These are phyloP conservation scores for Populus ilicifolia DNA, from an alignment of 345 rosid species.

Conservation along the genomic window DNA sequence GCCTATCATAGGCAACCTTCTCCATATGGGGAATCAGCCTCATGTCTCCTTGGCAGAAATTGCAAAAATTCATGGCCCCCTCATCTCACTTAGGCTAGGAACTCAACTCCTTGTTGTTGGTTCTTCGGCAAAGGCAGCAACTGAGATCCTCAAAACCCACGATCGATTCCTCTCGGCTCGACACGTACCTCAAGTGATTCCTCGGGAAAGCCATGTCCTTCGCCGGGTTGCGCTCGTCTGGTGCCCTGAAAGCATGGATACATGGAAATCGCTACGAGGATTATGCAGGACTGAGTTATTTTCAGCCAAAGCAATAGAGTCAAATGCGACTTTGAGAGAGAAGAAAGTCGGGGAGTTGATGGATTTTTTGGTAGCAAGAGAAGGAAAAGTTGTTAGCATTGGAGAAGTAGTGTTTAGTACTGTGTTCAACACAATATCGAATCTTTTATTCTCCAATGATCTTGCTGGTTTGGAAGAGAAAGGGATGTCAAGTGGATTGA, in stretches of 20 bases:
- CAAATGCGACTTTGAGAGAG: constrained; percentile 9
- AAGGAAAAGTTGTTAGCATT: constrained; percentile 7
- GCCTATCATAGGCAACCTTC: constrained; percentile 20
- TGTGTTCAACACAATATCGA: constrained; percentile 4
- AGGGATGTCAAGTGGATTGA: background rate
- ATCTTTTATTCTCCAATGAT: constrained; percentile 9
- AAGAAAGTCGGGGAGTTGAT: constrained; percentile 13
- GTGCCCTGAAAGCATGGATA: background rate
- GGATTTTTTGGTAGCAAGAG: background rate
- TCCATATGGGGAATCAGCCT: background rate
- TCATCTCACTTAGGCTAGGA: constrained; percentile 12
- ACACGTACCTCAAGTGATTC: background rate
- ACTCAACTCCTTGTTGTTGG: constrained; percentile 14
- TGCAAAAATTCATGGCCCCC: constrained; percentile 17
- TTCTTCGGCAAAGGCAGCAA: constrained; percentile 8
- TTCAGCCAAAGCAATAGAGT: constrained; percentile 11
- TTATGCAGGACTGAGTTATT: constrained; percentile 18
- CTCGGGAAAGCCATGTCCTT: background rate
- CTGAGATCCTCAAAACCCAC: constrained; percentile 17
- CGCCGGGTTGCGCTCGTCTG: constrained; percentile 2
- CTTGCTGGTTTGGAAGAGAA: background rate
- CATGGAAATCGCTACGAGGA: background rate
- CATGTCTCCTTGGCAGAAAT: constrained; percentile 9
- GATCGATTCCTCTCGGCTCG: constrained; percentile 15
- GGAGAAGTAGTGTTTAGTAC: constrained; percentile 14